phyloP scores from a whole-genome alignment of 2,329 filamentous ascomycete genomes.

The Stemphylium vesicarium region DNA sequence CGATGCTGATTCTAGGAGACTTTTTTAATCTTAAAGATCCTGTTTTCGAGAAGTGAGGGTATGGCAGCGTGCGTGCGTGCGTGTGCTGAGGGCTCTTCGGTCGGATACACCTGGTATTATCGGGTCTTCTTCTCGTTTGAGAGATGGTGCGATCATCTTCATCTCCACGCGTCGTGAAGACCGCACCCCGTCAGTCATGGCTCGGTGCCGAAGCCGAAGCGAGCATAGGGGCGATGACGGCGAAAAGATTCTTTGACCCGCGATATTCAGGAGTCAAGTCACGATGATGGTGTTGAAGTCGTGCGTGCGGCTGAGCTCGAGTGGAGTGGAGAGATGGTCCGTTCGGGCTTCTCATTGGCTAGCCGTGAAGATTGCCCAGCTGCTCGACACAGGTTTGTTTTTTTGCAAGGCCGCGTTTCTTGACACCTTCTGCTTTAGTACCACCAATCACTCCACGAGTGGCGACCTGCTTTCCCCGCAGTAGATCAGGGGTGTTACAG shows the following conservation, averaged over 20 bases:
- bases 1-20: background rate
- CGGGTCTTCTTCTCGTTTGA: conserved; percentile 7
- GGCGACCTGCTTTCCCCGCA: conserved; percentile 1
- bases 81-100: background rate
- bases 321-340: conserved; percentile 3
- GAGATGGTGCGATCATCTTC: conserved; percentile 6
- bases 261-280: conserved; percentile 7
- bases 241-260: background rate
- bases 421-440: conserved; percentile 25
- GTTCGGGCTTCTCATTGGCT: conserved; percentile 17
- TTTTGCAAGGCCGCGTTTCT: conserved; percentile 1
- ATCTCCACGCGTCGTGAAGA: conserved; percentile 8
- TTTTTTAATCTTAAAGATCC: background rate
- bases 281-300: conserved; percentile 14
- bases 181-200: background rate
- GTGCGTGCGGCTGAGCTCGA: conserved; percentile 11
- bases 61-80: background rate
- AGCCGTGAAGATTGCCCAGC: background rate
- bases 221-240: conserved; percentile 7
- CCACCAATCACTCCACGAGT: conserved; percentile 10
- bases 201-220: conserved; percentile 10
- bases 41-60: background rate
- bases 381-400: conserved; percentile 7
- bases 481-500: conserved; percentile 3
- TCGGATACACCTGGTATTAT: background rate